phyloP scores from a whole-genome alignment of 2,329 filamentous ascomycete genomes.

The Xylaria sp. region DNA sequence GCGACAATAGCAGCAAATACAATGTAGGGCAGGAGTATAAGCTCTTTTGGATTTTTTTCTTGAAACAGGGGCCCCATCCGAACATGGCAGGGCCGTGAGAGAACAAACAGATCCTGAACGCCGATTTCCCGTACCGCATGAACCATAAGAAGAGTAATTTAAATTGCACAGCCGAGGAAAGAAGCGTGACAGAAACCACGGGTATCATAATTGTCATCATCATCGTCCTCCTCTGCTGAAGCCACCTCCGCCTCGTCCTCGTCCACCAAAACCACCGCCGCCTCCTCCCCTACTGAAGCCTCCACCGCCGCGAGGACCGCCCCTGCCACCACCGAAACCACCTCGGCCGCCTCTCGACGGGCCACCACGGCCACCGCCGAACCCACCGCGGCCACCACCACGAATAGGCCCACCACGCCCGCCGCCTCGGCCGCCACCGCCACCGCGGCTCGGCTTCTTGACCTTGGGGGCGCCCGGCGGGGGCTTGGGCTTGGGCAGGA shows the following conservation, averaged over 20 bases:
- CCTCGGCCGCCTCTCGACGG: conserved; percentile 46
- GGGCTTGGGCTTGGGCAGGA: conserved; percentile 92
- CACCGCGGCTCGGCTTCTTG: conserved; percentile 76
- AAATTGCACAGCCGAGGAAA: conserved; percentile 16
- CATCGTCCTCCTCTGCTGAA: conserved; percentile 43
- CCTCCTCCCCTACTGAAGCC: conserved; percentile 43
- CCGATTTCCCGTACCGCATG: conserved; percentile 42
- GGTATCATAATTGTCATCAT: conserved; percentile 33
- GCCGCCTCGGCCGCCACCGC: conserved; percentile 60
- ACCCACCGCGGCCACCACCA: conserved; percentile 67
- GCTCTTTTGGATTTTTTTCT: conserved; percentile 9
- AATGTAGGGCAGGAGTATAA: not conserved
- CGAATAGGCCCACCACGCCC: conserved; percentile 49
- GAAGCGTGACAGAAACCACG: conserved; percentile 23
- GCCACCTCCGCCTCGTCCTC: conserved; percentile 37
- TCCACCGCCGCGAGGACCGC: conserved; percentile 19
- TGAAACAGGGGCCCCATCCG: conserved; percentile 15
- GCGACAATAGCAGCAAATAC: conserved; percentile 1
- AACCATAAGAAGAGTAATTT: conserved; percentile 36
- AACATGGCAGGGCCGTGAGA: conserved; percentile 14
- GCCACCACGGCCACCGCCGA: conserved; percentile 45
- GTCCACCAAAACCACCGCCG: conserved; percentile 42
- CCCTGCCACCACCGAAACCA: conserved; percentile 33
- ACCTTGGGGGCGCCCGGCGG: conserved; percentile 70
- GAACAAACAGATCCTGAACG: conserved; percentile 42